A percentile compares a stretch with the other conserved stretches of the same genome.
Evolutionary conservation across 352 stramenopile genomes (phyloP).

Genomic region (Halophytophthora polymorphica): DNA sequence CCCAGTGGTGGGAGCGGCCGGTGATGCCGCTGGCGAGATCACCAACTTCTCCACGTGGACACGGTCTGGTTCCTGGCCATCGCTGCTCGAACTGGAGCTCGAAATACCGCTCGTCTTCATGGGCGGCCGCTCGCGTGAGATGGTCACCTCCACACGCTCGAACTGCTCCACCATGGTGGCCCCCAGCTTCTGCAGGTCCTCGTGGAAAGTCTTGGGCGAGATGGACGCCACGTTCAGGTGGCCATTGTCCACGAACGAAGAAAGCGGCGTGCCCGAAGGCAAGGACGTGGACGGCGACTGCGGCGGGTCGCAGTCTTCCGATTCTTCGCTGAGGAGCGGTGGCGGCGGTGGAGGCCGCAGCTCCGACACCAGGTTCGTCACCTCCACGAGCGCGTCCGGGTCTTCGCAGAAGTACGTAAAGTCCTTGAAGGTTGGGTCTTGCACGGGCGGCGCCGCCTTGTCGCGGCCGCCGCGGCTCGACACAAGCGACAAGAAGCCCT

Average conservation of each 20-base stretch:
- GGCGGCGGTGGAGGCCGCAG: slow-evolving; percentile 52
- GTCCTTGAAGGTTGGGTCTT: slow-evolving; percentile 88
- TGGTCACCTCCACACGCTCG: slow-evolving; percentile 77
- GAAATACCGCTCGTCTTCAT: slow-evolving; percentile 25
- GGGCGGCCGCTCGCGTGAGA: slow-evolving; percentile 59
- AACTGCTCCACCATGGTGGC: slow-evolving; percentile 66
- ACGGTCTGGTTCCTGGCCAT: slow-evolving; percentile 25
- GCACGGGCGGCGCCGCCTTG: slow-evolving; percentile 72
- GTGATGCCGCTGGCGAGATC: slow-evolving; percentile 25
- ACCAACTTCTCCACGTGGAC: slow-evolving; percentile 40
- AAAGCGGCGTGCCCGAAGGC: slow-evolving; percentile 63
- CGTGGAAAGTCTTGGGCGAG: slow-evolving; percentile 50
- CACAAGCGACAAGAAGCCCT: slow-evolving; percentile 81
- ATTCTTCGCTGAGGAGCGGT: slow-evolving; percentile 34
- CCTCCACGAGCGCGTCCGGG: slow-evolving; percentile 79
- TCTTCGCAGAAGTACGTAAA: slow-evolving; percentile 90
- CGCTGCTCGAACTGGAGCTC: slow-evolving; percentile 30
- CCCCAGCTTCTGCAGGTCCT: slow-evolving; percentile 66
- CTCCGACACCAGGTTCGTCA: slow-evolving; percentile 78
- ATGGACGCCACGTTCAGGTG: slow-evolving; percentile 49
- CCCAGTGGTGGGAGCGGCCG: slow-evolving; percentile 8
- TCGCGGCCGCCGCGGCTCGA: slow-evolving; percentile 55
- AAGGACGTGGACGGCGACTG: slow-evolving; percentile 17
- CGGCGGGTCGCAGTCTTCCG: slow-evolving; percentile 28
- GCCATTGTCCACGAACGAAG: slow-evolving; percentile 82